A percentile compares a stretch with the other conserved stretches of the same genome.
phyloP scores from a whole-genome alignment of 768 basidiomycete genomes.

The Serendipita vermifera region DNA sequence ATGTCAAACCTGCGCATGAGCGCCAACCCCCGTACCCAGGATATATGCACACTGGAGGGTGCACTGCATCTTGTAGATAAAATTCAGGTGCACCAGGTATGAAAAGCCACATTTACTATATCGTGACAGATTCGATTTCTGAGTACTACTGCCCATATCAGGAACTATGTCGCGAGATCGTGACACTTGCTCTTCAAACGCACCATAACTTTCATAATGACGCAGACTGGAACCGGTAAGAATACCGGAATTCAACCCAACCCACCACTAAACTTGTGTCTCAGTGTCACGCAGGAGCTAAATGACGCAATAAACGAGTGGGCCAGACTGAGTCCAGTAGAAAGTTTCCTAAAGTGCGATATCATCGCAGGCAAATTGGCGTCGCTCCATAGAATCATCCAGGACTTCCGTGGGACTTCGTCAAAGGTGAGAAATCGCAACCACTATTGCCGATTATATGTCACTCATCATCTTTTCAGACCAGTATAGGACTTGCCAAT shows the following conservation, averaged over 20 bases:
- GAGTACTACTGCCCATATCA: no score
- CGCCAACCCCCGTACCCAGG: no score
- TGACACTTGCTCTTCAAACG: neutral
- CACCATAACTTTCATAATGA: neutral
- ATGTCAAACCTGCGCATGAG: no score
- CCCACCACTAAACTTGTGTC: neutral
- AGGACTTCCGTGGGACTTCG: neutral
- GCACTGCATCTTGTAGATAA: no score
- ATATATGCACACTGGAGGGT: no score
- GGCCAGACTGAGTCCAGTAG: neutral
- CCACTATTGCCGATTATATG: no score
- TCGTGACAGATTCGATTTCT: no score
- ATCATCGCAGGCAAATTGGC: constrained; percentile 5
- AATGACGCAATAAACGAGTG: neutral
- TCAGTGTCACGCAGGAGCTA: neutral
- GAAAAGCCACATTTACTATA: no score
- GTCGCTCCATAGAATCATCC: neutral
- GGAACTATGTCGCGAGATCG: neutral
- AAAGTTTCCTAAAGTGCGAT: constrained; percentile 4
- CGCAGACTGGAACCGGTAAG: neutral
- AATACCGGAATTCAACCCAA: neutral
- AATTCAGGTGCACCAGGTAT: no score
- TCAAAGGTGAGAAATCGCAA: no score
- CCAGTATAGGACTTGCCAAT: no score
- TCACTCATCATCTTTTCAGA: no score